Evolutionary conservation across 2,329 filamentous ascomycete genomes (phyloP), one percentile per base, ranked within the genome.

Genomic region (Aspergillus hortae): DNA sequence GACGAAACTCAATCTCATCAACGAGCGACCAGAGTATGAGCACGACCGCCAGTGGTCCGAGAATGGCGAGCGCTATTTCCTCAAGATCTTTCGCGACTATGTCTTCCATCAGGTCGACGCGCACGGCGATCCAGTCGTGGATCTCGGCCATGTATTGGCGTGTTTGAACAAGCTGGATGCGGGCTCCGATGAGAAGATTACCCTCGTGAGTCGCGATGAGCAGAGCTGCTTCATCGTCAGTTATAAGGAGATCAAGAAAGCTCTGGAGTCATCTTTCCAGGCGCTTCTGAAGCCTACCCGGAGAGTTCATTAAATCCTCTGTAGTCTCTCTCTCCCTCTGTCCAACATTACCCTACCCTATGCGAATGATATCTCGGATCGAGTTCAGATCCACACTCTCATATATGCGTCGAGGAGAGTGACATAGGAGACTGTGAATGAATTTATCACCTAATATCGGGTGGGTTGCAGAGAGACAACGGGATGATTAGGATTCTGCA

Each of bases 21-120:
- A 94, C 64, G 94, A 99, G 70, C 85, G 94, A 10, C 89, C 88
- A 1, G 92, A 97, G 65, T 87, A 88, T 56, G 88, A 90, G 48
- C 84, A 85, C 38, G 88, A 92, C 55, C 76, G 80, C 0, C 79
- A 83, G 45, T 99, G 94, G 92, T 89, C 90, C 4, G 92, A 97
- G 70, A 94, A 89, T 44, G 92, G 92, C 23, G 90, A 96, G 63
- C 84, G 92, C 25, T 97, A 96, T 69, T 88, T 90, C 67, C 79
- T 99, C 58, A 96, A 96, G 73, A 81, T 99, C 7, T 97, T 97
- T 77, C 84, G 94, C 46, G 94, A 99, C 72, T 97, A 95, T 63
- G 90, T 96, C 38, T 99, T 97, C 74, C 94, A 99, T 70, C 92
- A 95, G 65, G 91, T 96, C 11, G 91, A 97, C 67, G 81, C 83